A percentile compares a stretch with the other conserved stretches of the same genome.
Evolutionary conservation across 805 yeast species (phyloP).

Genomic region (Candida sphagnicola): DNA sequence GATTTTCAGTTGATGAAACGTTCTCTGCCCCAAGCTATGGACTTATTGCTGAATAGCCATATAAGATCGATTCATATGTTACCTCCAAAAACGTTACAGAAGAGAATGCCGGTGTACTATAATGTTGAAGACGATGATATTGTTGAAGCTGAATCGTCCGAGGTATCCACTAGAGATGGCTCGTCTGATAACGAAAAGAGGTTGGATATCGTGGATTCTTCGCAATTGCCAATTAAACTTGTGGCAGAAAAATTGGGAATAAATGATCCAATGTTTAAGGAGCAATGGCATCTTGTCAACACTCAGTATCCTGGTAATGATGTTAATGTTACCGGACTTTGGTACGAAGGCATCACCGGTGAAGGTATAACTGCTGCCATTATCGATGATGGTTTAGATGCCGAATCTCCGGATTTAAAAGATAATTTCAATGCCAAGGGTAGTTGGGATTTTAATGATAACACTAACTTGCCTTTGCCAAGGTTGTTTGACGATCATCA

Average conservation of each 20-base stretch:
- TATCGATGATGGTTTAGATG: slow-evolving; percentile 93
- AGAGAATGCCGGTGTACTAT: slow-evolving; percentile 55
- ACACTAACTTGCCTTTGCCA: slow-evolving; percentile 74
- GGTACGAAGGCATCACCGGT: slow-evolving; percentile 83
- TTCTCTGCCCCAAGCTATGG: slow-evolving; percentile 17
- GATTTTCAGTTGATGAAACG: slow-evolving; percentile 24
- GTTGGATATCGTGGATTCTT: slow-evolving; percentile 44
- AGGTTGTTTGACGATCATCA: slow-evolving; percentile 79
- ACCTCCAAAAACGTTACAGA: slow-evolving; percentile 48
- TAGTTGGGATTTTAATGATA: slow-evolving; percentile 90
- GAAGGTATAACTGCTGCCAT: slow-evolving; percentile 79
- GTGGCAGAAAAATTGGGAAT: slow-evolving; percentile 56
- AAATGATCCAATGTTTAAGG: slow-evolving; percentile 74
- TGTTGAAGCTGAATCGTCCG: not conserved
- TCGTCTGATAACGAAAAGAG: not conserved
- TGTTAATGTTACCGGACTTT: slow-evolving; percentile 79
- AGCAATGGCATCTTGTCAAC: slow-evolving; percentile 93
- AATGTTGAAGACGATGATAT: slow-evolving; percentile 9
- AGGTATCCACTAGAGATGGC: not conserved
- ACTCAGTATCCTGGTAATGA: slow-evolving; percentile 72
- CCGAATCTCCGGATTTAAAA: slow-evolving; percentile 66
- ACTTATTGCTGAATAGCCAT: slow-evolving; percentile 20
- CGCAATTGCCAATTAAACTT: slow-evolving; percentile 41
- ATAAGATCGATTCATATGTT: slow-evolving; percentile 51
- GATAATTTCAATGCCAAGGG: slow-evolving; percentile 72